Evolutionary conservation across 495 filamentous ascomycete species (phyloP), one percentile per base, ranked within the genome.

Genomic region (Tuber borchii): DNA sequence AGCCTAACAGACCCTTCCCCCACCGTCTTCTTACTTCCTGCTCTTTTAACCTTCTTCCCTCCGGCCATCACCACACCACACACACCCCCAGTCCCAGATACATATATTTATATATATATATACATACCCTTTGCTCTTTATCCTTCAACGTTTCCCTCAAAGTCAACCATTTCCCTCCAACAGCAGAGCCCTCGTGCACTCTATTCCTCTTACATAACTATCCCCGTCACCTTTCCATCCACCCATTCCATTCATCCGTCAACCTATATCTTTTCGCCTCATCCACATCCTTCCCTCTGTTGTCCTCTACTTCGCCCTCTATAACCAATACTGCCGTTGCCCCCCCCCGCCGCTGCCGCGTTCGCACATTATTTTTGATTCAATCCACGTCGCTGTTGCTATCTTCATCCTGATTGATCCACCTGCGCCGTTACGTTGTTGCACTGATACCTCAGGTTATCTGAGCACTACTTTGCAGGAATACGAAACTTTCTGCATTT

Each of bases 321-420:
- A 34, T 65, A 65, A 16, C 26, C 56, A 34, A 65, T 14, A 34
- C 56, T 12, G 56, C 56, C 56, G 56, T 65, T 65, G 56, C 22
- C 48, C n/a, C n/a, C n/a, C 48, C n/a, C 39, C 39, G 46, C 46
- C 46, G 19, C 75, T 56, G 69, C 43, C 34, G 70, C 70, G 70
- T 71, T 71, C 12, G 39, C 70, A 73, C 48, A 71, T 61, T 73
- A 48, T 40, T 72, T 72, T 26, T 72, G 26, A 44, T 72, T 72
- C 71, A 44, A 40, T 72, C 46, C 71, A 31, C 46, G 37, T 45
- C 22, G 70, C 34, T n/a, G 3, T 56, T 73, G 70, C 22, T 3
- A 2, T 71, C 40, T 37, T 37, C 71, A 26, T 31, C 71, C 31
- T 56, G 37, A 73, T 51, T 51, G 34, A 73, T 51, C 44, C 5